Evolutionary conservation across 2,329 filamentous ascomycete species (phyloP).

Genomic region (Curvularia hawaiiensis): DNA sequence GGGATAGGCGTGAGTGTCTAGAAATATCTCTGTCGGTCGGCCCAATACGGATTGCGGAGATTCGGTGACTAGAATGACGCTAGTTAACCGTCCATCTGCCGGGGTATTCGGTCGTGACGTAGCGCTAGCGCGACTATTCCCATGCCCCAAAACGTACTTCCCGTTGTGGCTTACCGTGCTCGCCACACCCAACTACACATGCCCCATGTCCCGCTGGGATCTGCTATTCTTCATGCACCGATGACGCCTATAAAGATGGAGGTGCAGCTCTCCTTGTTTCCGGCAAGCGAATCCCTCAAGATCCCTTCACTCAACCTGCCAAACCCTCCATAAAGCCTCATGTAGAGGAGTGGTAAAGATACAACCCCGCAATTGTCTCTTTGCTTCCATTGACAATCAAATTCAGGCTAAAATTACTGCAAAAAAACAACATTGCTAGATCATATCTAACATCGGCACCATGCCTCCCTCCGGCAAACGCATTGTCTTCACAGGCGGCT

Average conservation of each 20-base stretch:
- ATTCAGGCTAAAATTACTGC: background rate
- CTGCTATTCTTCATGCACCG: slow-evolving; percentile 4
- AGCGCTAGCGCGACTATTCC: slow-evolving; percentile 17
- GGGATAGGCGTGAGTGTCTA: slow-evolving; percentile 7
- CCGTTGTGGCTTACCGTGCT: slow-evolving; percentile 9
- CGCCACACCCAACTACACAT: slow-evolving; percentile 13
- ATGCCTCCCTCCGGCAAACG: slow-evolving; percentile 46
- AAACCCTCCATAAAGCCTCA: background rate
- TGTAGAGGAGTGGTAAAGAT: background rate
- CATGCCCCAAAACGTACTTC: background rate
- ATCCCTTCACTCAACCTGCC: background rate
- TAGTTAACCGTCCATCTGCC: slow-evolving; percentile 15
- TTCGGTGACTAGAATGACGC: slow-evolving; percentile 6
- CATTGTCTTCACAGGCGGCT: slow-evolving; percentile 55
- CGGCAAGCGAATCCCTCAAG: background rate
- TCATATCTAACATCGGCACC: background rate
- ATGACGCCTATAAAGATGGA: slow-evolving; percentile 20
- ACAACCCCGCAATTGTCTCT: slow-evolving; percentile 6
- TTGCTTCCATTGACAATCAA: background rate
- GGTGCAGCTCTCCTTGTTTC: background rate
- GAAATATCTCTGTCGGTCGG: slow-evolving; percentile 2
- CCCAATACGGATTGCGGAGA: slow-evolving; percentile 6
- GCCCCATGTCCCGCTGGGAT: slow-evolving; percentile 16
- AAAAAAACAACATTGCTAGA: background rate
- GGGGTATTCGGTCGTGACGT: slow-evolving; percentile 26